A percentile compares a stretch with the other conserved stretches of the same genome.
phyloP scores from a whole-genome alignment of 164 flowering plant genomes.

The Liquidambar formosana region DNA sequence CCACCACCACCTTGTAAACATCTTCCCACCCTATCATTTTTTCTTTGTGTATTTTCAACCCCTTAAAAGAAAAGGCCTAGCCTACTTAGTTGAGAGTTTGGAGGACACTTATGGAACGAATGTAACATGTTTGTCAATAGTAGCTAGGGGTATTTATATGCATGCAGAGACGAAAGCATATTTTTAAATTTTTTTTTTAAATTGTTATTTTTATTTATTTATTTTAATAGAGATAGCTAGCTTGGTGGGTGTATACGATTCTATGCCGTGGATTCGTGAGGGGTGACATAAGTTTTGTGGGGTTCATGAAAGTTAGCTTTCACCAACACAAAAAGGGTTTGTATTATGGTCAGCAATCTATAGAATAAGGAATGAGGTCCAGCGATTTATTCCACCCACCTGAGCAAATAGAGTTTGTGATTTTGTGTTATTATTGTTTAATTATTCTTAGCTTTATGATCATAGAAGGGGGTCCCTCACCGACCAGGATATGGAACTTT shows the following conservation, averaged over 20 bases:
- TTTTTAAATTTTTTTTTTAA: not conserved
- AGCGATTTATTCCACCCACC: slow-evolving; percentile 46
- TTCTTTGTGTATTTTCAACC: not conserved
- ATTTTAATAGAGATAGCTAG: not conserved
- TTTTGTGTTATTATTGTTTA: slow-evolving; percentile 15
- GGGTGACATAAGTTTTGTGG: slow-evolving; percentile 2
- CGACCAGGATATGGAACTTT: not conserved
- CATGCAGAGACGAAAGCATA: not conserved
- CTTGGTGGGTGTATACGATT: slow-evolving; percentile 33
- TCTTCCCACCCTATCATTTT: slow-evolving; percentile 43
- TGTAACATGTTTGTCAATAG: slow-evolving; percentile 8
- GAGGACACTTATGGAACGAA: not conserved
- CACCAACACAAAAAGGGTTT: slow-evolving; percentile 14
- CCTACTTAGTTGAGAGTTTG: not conserved
- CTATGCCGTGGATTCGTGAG: slow-evolving; percentile 30
- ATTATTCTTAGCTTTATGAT: not conserved
- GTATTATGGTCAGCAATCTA: slow-evolving; percentile 17
- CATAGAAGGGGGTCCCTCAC: not conserved
- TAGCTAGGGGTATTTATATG: slow-evolving; percentile 9
- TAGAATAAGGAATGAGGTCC: slow-evolving; percentile 44
- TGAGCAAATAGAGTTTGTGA: slow-evolving; percentile 8
- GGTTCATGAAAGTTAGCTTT: slow-evolving; percentile 30
- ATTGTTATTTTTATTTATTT: not conserved
- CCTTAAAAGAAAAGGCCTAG: not conserved
- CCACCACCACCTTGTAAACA: slow-evolving; percentile 37